Evolutionary conservation across 2,329 filamentous ascomycete genomes (phyloP).

Genomic region (Trichoderma pleuroti): DNA sequence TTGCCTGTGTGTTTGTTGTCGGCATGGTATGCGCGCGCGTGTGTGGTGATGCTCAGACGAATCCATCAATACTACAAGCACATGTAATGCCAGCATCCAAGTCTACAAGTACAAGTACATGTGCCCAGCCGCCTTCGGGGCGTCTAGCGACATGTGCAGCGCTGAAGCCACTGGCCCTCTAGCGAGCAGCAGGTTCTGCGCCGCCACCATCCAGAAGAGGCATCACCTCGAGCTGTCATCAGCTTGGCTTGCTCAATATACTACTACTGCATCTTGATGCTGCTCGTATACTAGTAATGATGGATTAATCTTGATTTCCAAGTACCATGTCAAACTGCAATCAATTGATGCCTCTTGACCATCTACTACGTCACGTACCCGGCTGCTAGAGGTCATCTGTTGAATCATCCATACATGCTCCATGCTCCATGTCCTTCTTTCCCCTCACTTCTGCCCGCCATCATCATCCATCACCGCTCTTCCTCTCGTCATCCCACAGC

Average conservation of each 20-base stretch:
- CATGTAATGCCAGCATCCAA: background rate
- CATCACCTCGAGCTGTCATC: background rate
- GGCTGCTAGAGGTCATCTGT: background rate
- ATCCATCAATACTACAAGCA: background rate
- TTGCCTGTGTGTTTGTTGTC: background rate
- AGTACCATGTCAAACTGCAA: background rate
- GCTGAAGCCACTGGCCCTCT: background rate
- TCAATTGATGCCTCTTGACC: background rate
- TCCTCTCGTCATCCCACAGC: background rate
- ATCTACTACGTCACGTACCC: background rate
- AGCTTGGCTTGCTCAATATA: background rate
- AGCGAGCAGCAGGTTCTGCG: background rate
- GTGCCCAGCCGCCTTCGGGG: background rate
- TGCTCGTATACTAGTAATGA: background rate
- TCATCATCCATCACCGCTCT: slow-evolving; percentile 5
- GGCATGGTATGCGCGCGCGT: background rate
- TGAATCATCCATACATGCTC: background rate
- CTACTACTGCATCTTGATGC: background rate
- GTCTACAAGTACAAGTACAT: background rate
- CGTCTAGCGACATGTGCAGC: background rate
- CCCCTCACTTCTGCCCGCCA: background rate
- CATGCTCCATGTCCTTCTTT: background rate
- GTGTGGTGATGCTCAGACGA: background rate
- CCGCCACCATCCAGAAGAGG: background rate
- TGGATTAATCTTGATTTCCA: background rate